These are phyloP conservation scores for Aspergillus avenaceus DNA, from an alignment of 495 filamentous ascomycete species.

Conservation along the genomic window DNA sequence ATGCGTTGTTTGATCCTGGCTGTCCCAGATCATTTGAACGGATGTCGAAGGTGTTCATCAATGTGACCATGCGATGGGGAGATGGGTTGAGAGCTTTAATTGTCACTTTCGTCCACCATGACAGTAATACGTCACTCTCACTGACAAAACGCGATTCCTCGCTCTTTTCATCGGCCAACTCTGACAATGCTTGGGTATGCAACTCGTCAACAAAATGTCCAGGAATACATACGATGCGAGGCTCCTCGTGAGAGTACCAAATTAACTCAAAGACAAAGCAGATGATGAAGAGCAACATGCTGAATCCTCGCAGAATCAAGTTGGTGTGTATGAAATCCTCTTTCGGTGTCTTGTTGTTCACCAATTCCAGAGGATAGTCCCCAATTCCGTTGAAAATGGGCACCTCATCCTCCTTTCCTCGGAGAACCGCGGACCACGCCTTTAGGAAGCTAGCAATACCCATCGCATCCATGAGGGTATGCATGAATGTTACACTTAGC, in stretches of 20 bases:
- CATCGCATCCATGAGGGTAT: conserved; percentile 43
- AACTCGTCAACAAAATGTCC: conserved; percentile 9
- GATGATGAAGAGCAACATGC: conserved; percentile 21
- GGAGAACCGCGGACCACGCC: conserved; percentile 16
- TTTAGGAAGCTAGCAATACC: conserved; percentile 17
- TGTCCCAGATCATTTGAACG: conserved; percentile 7
- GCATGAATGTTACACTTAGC: conserved; percentile 37
- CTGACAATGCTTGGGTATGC: conserved; percentile 4
- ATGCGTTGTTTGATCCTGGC: conserved; percentile 11
- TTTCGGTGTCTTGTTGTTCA: not conserved
- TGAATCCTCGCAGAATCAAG: not conserved
- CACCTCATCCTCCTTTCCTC: conserved; percentile 11
- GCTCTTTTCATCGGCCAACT: conserved; percentile 4
- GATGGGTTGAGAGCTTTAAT: conserved; percentile 9
- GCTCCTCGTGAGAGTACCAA: conserved; percentile 23
- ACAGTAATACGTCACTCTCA: conserved; percentile 24
- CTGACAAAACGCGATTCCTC: conserved; percentile 16
- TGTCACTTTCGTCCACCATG: conserved; percentile 20
- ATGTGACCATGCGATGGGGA: conserved; percentile 11
- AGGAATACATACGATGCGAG: conserved; percentile 20
- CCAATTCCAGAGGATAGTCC: conserved; percentile 5
- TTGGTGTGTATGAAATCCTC: conserved; percentile 12
- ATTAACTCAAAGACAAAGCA: conserved; percentile 18
- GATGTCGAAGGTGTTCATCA: conserved; percentile 22
- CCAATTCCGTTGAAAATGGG: conserved; percentile 1